Conservation (phyloP, 73 alveolate genomes). For the Effrenium voratum region DNA sequence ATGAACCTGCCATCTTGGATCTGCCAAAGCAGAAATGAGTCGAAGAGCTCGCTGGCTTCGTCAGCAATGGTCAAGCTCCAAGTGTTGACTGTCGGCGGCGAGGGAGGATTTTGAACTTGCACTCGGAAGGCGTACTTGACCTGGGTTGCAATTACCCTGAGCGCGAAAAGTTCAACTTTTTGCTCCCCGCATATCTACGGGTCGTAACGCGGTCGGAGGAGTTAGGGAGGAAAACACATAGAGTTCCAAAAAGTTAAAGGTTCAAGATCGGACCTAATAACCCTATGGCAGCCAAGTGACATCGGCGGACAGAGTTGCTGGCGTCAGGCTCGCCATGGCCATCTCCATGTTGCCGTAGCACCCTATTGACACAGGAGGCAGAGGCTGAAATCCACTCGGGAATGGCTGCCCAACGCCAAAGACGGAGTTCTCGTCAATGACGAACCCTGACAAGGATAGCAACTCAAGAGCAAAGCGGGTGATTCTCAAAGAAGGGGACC, state of each 20-base stretch:
- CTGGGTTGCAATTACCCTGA: neutral
- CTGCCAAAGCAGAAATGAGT: slow-evolving; percentile 44
- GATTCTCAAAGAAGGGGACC: too few species aligned
- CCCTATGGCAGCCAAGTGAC: too few species aligned
- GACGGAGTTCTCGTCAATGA: neutral
- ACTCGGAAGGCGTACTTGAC: slow-evolving; percentile 15
- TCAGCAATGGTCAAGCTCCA: slow-evolving; percentile 25
- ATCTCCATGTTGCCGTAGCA: slow-evolving; percentile 30
- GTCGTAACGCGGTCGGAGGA: too few species aligned
- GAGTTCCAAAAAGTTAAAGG: too few species aligned
- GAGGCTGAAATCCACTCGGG: neutral
- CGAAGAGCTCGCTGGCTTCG: slow-evolving; percentile 81
- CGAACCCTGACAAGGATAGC: too few species aligned
- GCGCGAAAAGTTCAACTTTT: too few species aligned
- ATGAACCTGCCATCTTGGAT: neutral
- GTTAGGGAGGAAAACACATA: too few species aligned
- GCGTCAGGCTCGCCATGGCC: slow-evolving; percentile 15
- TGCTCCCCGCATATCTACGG: too few species aligned
- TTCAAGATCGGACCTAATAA: too few species aligned
- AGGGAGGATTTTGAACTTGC: slow-evolving; percentile 53
- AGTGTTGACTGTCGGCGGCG: neutral
- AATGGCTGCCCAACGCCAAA: slow-evolving; percentile 11
- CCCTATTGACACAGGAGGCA: neutral
- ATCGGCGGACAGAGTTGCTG: neutral
- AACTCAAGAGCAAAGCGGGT: too few species aligned